phyloP scores from a whole-genome alignment of 257 asterid genomes.

The Solanum pennellii region DNA sequence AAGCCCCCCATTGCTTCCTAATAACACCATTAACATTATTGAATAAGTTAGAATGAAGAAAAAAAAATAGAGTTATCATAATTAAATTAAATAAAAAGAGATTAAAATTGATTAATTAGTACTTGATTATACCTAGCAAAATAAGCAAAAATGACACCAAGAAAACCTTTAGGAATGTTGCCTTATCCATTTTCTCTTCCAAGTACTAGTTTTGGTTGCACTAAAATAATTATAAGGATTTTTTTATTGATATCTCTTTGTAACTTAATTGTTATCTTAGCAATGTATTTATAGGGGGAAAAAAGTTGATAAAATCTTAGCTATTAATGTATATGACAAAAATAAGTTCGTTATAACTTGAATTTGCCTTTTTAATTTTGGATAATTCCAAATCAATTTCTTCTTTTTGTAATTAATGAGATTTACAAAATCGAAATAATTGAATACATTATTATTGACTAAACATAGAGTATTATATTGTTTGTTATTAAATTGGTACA shows the following conservation, averaged over 20 bases:
- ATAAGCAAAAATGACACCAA: neutral
- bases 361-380: neutral
- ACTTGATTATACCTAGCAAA: neutral
- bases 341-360: neutral
- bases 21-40: neutral
- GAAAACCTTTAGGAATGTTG: neutral
- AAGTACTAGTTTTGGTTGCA: neutral
- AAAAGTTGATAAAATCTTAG: neutral
- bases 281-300: neutral
- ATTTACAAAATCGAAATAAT: no score
- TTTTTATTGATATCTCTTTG: neutral
- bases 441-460: neutral
- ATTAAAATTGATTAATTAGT: neutral
- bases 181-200: neutral
- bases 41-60: neutral
- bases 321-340: neutral
- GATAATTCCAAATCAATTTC: neutral
- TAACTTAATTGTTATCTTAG: neutral
- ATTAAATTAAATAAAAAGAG: neutral
- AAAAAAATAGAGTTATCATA: neutral
- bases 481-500: no score
- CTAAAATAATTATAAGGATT: neutral
- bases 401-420: neutral
- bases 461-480: no score
- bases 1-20: neutral